These are phyloP conservation scores for Candida qinlingensis DNA, from an alignment of 805 yeast genomes.

Conservation along the genomic window DNA sequence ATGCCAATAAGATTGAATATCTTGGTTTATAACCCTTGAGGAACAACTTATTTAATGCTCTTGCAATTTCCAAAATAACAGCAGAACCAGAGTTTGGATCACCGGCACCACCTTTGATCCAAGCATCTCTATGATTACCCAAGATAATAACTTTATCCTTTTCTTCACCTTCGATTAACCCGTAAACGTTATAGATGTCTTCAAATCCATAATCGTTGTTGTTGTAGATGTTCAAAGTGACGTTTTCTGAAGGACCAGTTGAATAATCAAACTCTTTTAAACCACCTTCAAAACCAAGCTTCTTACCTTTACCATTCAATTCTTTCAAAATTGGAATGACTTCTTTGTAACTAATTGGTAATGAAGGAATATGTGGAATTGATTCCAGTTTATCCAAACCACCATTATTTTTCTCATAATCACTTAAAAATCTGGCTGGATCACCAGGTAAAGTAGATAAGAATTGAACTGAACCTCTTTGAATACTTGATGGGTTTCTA, in stretches of 20 bases:
- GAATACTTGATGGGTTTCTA: slow-evolving; percentile 69
- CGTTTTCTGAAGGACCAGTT: slow-evolving; percentile 43
- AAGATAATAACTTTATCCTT: slow-evolving; percentile 52
- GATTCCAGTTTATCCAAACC: slow-evolving; percentile 40
- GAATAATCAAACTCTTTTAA: slow-evolving; percentile 41
- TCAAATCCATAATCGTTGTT: slow-evolving; percentile 57
- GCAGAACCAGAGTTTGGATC: slow-evolving; percentile 79
- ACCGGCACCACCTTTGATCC: slow-evolving; percentile 75
- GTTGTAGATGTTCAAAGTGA: slow-evolving; percentile 49
- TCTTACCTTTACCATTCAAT: slow-evolving; percentile 54
- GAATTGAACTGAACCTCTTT: slow-evolving; percentile 70
- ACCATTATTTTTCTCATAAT: slow-evolving; percentile 48
- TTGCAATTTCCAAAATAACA: slow-evolving; percentile 54
- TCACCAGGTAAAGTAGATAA: slow-evolving; percentile 64
- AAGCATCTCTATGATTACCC: slow-evolving; percentile 79
- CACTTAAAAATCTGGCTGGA: slow-evolving; percentile 54
- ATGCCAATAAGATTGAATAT: slow-evolving; percentile 59
- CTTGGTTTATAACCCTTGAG: slow-evolving; percentile 61
- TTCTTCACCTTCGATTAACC: slow-evolving; percentile 49
- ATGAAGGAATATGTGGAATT: slow-evolving; percentile 63
- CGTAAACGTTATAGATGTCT: slow-evolving; percentile 61
- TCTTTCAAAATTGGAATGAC: slow-evolving; percentile 56
- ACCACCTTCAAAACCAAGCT: slow-evolving; percentile 44
- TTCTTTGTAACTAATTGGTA: slow-evolving; percentile 63
- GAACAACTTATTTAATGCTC: slow-evolving; percentile 48